These are phyloP conservation scores for Penicillium angulare DNA, from an alignment of 495 filamentous ascomycete genomes.

Conservation along the genomic window DNA sequence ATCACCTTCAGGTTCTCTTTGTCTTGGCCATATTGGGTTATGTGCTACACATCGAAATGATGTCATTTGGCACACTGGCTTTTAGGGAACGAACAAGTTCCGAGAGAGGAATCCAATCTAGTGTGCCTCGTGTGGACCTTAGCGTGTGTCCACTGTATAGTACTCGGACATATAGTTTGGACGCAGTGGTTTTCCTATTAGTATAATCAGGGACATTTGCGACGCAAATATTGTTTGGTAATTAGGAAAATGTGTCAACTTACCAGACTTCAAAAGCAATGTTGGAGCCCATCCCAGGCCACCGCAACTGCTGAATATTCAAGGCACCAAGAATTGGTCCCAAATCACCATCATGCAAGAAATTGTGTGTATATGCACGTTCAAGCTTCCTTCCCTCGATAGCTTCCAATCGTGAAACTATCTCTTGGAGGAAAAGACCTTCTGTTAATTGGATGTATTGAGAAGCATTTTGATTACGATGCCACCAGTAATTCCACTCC, in stretches of 20 bases:
- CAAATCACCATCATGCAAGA: slow-evolving; percentile 35
- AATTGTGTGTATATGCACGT: slow-evolving; percentile 33
- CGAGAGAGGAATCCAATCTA: slow-evolving; percentile 37
- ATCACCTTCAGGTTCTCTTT: not conserved
- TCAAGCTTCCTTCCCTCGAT: slow-evolving; percentile 10
- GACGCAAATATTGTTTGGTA: not conserved
- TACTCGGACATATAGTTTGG: slow-evolving; percentile 25
- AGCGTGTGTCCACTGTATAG: slow-evolving; percentile 34
- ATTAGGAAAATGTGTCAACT: not conserved
- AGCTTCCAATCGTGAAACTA: slow-evolving; percentile 20
- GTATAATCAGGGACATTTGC: not conserved
- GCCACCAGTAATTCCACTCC: slow-evolving; percentile 41
- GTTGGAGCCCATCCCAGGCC: slow-evolving; percentile 38
- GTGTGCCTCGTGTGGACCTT: slow-evolving; percentile 28
- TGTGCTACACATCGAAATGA: slow-evolving; percentile 24
- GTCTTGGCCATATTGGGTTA: not conserved
- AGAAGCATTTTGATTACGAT: slow-evolving; percentile 21
- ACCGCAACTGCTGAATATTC: slow-evolving; percentile 28
- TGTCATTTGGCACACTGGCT: slow-evolving; percentile 31
- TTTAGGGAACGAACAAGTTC: slow-evolving; percentile 23
- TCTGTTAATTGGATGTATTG: slow-evolving; percentile 30
- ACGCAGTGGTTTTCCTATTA: slow-evolving; percentile 20
- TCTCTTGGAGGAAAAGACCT: slow-evolving; percentile 30
- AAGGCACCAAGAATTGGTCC: slow-evolving; percentile 32
- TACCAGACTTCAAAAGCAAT: slow-evolving; percentile 38